Percentiles rank a stretch among this genome's conserved stretches.
Evolutionary conservation across 192 early-diverging fungal species (phyloP).

Genomic region (Allomyces javanicus): DNA sequence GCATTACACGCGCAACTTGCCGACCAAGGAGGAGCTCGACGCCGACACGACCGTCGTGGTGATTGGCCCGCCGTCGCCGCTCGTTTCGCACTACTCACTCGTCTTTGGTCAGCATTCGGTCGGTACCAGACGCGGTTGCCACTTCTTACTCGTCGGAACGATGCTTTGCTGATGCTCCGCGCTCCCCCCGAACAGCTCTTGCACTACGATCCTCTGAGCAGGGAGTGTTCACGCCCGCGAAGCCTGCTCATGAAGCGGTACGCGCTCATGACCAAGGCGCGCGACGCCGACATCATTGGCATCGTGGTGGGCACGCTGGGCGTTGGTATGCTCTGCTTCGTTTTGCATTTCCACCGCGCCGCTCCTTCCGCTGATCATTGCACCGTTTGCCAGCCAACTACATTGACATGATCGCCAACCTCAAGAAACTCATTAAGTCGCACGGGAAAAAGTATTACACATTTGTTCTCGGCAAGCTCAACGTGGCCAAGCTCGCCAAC

Average conservation of each 20-base stretch:
- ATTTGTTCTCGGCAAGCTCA: conserved; percentile 83
- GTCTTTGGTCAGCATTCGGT: too few species aligned
- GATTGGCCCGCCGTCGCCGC: too few species aligned
- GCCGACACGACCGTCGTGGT: too few species aligned
- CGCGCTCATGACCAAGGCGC: conserved; percentile 39
- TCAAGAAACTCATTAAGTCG: conserved; percentile 53
- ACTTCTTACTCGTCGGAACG: too few species aligned
- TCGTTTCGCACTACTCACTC: too few species aligned
- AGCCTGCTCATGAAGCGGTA: conserved; percentile 35
- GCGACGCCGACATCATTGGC: conserved; percentile 77
- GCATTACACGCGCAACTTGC: too few species aligned
- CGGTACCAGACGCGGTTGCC: too few species aligned
- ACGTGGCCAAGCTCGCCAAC: conserved; percentile 89
- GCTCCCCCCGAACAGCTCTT: not conserved
- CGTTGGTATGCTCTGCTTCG: conserved; percentile 39
- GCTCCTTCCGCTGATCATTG: not conserved
- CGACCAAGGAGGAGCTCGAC: too few species aligned
- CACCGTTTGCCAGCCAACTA: conserved; percentile 39
- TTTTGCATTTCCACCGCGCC: not conserved
- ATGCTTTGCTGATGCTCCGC: too few species aligned
- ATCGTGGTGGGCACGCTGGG: conserved; percentile 92
- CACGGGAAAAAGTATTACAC: conserved; percentile 66
- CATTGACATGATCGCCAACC: conserved; percentile 51
- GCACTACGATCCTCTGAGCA: not conserved
- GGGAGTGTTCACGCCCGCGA: not conserved